Evolutionary conservation across 495 filamentous ascomycete genomes (phyloP), one percentile per base, ranked within the genome.

Genomic region (Hypomontagnella monticulosa): DNA sequence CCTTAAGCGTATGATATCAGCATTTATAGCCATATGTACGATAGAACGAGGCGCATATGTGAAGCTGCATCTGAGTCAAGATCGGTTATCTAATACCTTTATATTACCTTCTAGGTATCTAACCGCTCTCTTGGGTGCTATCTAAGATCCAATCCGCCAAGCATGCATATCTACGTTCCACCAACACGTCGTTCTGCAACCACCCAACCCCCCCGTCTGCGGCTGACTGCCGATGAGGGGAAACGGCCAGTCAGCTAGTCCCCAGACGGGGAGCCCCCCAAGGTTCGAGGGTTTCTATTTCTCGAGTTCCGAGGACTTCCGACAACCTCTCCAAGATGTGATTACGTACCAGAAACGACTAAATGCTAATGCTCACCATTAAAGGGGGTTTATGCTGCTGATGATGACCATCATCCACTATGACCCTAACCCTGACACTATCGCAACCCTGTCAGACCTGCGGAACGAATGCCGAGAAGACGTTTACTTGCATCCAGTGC

Each of bases 401-500:
- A 37, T 54, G 36, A 68, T 68, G 65, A 68, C 54, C 59, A 42
- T 68, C 65, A 68, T 50, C 63, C 51, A 66, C 33, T 34, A 72
- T 72, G 67, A 58, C 67, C 49, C 63, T 59, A 44, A 62, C 64
- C 57, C 44, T 70, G 53, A 50, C 63, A 58, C 40, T 55, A 20
- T 53, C 63, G 32, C 60, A 66, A 58, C 67, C 70, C 36, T 75
- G 73, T 53, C 71, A 74, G 52, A 66, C 66, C 1, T 75, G 73
- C 51, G 56, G 66, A 44, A 70, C 57, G 15, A 68, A 54, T 49
- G 58, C 59, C 41, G 59, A 66, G 7, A 74, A 48, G 48, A 70
- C 61, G 0, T 76, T 63, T 59, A 74, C 73, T 27, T 76, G 72
- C 67, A 71, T 74, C 11, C 73, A 76, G 41, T 76, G 73, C 36